A percentile compares a stretch with the other conserved stretches of the same genome.
Conservation (phyloP, 768 basidiomycete genomes). For the Podaxis carcinomalis region DNA sequence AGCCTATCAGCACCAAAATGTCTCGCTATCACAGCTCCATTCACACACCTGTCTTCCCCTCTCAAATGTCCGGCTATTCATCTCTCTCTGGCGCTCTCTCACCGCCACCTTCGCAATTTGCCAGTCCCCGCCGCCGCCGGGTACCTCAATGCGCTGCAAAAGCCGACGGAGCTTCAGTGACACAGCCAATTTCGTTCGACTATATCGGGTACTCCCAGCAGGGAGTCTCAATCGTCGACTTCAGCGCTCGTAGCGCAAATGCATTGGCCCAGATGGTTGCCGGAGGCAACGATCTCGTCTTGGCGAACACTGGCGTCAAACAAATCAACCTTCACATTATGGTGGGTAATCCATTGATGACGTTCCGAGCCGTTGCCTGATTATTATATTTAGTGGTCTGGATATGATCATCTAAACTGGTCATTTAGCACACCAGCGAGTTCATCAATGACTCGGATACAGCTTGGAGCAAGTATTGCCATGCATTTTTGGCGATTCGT, state of each 20-base stretch:
- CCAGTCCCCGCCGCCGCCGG: constrained; percentile 28
- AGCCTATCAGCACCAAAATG: constrained; percentile 1
- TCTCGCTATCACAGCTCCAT: constrained; percentile 35
- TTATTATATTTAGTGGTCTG: constrained; percentile 9
- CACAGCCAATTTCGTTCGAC: constrained; percentile 35
- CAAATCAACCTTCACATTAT: constrained; percentile 33
- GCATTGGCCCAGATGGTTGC: constrained; percentile 35
- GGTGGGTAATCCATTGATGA: not conserved
- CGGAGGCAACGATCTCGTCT: constrained; percentile 34
- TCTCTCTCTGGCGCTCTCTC: constrained; percentile 23
- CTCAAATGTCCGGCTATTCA: constrained; percentile 24
- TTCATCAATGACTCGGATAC: constrained; percentile 11
- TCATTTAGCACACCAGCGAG: constrained; percentile 5
- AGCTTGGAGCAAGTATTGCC: constrained; percentile 9
- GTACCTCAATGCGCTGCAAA: constrained; percentile 27
- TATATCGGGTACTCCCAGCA: constrained; percentile 33
- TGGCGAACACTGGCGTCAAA: constrained; percentile 28
- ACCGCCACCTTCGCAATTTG: constrained; percentile 19
- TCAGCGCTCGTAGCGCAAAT: constrained; percentile 30
- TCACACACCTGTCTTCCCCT: constrained; percentile 31
- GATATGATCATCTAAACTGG: constrained; percentile 11
- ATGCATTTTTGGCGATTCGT: constrained; percentile 12
- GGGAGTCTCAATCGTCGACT: constrained; percentile 44
- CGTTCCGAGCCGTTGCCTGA: not conserved
- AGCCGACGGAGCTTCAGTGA: constrained; percentile 19